phyloP scores from a whole-genome alignment of 176 grass and related monocot species.

The Pontederia paniculata region DNA sequence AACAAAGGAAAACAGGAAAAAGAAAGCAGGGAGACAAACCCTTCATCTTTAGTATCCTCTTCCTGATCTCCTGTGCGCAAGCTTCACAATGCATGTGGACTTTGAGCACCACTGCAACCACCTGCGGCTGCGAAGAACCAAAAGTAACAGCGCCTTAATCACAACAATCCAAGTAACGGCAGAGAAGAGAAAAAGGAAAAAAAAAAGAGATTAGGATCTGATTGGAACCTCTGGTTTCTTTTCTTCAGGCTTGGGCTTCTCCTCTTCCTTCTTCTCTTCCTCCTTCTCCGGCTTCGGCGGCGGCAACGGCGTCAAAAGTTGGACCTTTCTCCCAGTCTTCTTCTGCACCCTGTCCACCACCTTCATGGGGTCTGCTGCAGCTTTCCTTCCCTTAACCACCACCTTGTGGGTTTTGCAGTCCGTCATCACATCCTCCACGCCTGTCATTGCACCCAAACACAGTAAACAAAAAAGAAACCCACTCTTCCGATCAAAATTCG shows the following conservation, averaged over 20 bases:
- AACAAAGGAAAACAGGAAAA: neutral
- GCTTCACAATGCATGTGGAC: constrained; percentile 23
- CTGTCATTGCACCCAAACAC: constrained; percentile 22
- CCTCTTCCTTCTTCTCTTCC: constrained; percentile 41
- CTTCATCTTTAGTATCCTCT: constrained; percentile 20
- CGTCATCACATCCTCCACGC: constrained; percentile 66
- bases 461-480: neutral
- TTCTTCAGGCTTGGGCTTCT: constrained; percentile 18
- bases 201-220: neutral
- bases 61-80: constrained; percentile 17
- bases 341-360: constrained; percentile 83
- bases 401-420: constrained; percentile 66
- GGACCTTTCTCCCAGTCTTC: constrained; percentile 81
- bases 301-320: constrained; percentile 54
- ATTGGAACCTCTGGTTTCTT: constrained; percentile 20
- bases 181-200: neutral
- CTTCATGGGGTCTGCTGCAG: constrained; percentile 72
- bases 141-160: too few species aligned
- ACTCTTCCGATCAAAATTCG: neutral
- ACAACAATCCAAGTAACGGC: too few species aligned
- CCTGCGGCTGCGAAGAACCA: neutral
- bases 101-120: constrained; percentile 10
- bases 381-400: constrained; percentile 88
- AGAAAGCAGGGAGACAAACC: constrained; percentile 5
- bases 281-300: constrained; percentile 43